Conservation (phyloP, 352 stramenopile species). For the Globisporangium orthogonon region DNA sequence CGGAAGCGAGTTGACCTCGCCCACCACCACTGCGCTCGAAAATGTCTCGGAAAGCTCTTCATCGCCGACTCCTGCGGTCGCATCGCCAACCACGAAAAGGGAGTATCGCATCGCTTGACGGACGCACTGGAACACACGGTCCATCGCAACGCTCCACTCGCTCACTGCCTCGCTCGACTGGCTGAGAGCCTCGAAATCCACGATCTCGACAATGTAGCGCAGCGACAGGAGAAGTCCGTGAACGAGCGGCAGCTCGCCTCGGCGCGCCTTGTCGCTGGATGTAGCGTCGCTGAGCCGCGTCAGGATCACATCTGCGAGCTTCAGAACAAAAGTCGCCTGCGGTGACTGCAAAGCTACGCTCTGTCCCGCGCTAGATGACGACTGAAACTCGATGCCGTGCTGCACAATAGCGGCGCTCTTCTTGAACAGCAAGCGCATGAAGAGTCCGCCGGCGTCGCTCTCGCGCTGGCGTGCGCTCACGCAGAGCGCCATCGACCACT, state of each 20-base stretch:
- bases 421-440: slow-evolving; percentile 77
- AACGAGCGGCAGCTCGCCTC: slow-evolving; percentile 57
- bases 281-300: slow-evolving; percentile 28
- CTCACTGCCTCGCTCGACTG: background rate
- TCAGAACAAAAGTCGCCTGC: slow-evolving; percentile 45
- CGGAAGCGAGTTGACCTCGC: slow-evolving; percentile 52
- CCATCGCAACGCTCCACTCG: slow-evolving; percentile 44
- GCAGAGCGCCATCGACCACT: slow-evolving; percentile 70
- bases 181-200: slow-evolving; percentile 30
- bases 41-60: slow-evolving; percentile 58
- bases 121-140: slow-evolving; percentile 43
- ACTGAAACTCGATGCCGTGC: slow-evolving; percentile 25
- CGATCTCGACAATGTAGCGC: slow-evolving; percentile 69
- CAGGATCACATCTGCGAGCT: slow-evolving; percentile 46
- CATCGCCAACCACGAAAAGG: slow-evolving; percentile 67
- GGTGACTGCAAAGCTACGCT: slow-evolving; percentile 11
- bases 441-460: slow-evolving; percentile 80
- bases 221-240: slow-evolving; percentile 72
- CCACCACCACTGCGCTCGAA: slow-evolving; percentile 48
- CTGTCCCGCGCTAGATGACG: background rate
- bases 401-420: slow-evolving; percentile 42
- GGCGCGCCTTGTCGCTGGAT: slow-evolving; percentile 23
- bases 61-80: slow-evolving; percentile 55
- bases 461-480: slow-evolving; percentile 73
- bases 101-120: slow-evolving; percentile 58